These are phyloP conservation scores for Zygosaccharomyces sapae DNA, from an alignment of 1,139 yeast species.

Conservation along the genomic window DNA sequence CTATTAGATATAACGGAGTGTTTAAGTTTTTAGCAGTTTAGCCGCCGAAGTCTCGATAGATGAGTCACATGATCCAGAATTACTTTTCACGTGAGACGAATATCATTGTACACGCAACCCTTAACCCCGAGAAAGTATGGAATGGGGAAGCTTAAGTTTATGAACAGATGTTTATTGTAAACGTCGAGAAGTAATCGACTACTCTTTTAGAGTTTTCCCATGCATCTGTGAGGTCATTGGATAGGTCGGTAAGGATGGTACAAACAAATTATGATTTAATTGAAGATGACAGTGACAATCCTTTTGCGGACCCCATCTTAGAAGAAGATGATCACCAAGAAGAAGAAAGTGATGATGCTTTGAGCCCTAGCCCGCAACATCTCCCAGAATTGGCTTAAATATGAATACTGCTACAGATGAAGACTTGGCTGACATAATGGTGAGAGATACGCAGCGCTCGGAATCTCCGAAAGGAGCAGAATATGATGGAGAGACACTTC, in stretches of 20 bases:
- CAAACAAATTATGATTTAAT: not conserved
- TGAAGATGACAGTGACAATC: not conserved
- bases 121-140: too few relatives aligned
- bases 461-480: slow-evolving; percentile 8
- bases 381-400: not conserved
- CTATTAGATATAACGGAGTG: too few relatives aligned
- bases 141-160: not conserved
- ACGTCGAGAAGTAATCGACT: not conserved
- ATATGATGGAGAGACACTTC: not conserved
- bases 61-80: not conserved
- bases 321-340: not conserved
- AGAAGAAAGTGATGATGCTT: not conserved
- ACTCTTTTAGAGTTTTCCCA: not conserved
- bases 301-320: not conserved
- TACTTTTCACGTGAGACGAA: not conserved
- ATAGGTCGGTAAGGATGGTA: not conserved
- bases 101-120: not conserved
- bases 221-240: not conserved
- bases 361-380: not conserved
- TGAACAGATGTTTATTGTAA: not conserved
- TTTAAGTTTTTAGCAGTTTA: too few relatives aligned
- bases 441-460: slow-evolving; percentile 7
- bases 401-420: not conserved
- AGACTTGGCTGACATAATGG: slow-evolving; percentile 3
- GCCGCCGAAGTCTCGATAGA: not conserved